Evolutionary conservation across 2,329 filamentous ascomycete genomes (phyloP).

Genomic region (Incumbomyces delicatus): DNA sequence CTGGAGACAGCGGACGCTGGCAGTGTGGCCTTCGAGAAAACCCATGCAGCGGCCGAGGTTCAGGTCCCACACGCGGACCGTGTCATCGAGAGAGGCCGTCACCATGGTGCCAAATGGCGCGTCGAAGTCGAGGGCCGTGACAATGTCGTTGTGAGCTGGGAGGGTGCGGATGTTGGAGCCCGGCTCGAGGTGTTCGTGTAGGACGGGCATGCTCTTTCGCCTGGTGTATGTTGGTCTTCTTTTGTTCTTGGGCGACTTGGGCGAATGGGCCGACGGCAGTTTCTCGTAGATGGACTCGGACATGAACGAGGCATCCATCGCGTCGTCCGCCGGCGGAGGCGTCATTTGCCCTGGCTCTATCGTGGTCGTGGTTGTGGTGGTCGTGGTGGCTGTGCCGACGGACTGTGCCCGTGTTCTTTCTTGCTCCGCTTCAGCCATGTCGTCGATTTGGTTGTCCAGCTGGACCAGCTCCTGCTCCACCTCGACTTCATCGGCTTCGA

Average conservation of each 20-base stretch:
- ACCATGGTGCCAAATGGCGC: slow-evolving; percentile 95
- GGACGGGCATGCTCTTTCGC: slow-evolving; percentile 79
- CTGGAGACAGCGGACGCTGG: slow-evolving; percentile 83
- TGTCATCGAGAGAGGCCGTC: slow-evolving; percentile 83
- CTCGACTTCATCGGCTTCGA: slow-evolving; percentile 85
- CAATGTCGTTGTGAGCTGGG: slow-evolving; percentile 74
- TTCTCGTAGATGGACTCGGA: slow-evolving; percentile 97
- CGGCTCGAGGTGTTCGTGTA: slow-evolving; percentile 90
- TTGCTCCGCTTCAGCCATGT: slow-evolving; percentile 46
- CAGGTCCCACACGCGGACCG: slow-evolving; percentile 90
- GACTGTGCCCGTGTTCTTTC: slow-evolving; percentile 25
- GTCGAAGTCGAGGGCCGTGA: slow-evolving; percentile 91
- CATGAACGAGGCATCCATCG: slow-evolving; percentile 65
- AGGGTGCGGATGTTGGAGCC: slow-evolving; percentile 83
- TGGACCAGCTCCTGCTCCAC: slow-evolving; percentile 72
- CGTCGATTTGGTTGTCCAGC: slow-evolving; percentile 53
- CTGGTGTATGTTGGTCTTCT: slow-evolving; percentile 41
- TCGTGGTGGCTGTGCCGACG: slow-evolving; percentile 6
- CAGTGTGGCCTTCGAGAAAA: slow-evolving; percentile 82
- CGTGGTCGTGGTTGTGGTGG: slow-evolving; percentile 9
- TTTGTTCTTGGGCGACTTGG: slow-evolving; percentile 34
- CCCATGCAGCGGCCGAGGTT: slow-evolving; percentile 90
- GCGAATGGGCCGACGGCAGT: slow-evolving; percentile 46
- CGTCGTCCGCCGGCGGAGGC: slow-evolving; percentile 39
- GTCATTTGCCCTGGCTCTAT: slow-evolving; percentile 27